Base-by-base conservation (phyloP, 2,329 filamentous ascomycete species). In the Penicillium olsonii region DNA sequence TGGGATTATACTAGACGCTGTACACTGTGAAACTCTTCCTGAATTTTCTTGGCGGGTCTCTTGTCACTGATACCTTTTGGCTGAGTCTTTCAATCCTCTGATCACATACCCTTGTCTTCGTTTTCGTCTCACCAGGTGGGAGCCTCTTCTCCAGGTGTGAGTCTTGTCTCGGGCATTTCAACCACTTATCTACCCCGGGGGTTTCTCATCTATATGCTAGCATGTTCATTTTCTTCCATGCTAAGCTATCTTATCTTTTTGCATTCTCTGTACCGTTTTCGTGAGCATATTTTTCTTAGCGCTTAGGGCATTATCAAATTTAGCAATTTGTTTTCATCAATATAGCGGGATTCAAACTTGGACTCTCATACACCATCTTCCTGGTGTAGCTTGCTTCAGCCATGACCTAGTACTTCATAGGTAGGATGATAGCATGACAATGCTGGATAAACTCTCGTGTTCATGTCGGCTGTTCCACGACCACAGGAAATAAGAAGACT, bases 1-100 rank as follows among this genome's bases (percentile, higher is more conserved):
- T 66, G 38, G 50, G 59, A 19, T 49, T 65, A 39, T 60, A 57
- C 48, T 67, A 54, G 49, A 22, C 6, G 14, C 14, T 35, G 22
- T 48, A 27, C 29, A 52, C 45, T 14, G 33, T 49, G 31, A 35
- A 17, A 35, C 38, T 17, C 35, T n/a, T 37, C 37, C 31, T 8
- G 12, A 17, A 15, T 31, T 19, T 18, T 19, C 42, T 12, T 44
- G 19, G 20, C 10, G 20, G 45, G 20, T 34, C 35, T 27, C n/a
- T 20, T 26, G 26, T 34, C 18, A 35, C 42, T 37, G 47, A 24
- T 50, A 33, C 42, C 42, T 50, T 51, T 46, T 50, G 34, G 43
- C 20, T 15, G 17, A 44, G 34, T 31, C 8, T 47, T 51, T 47
- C 48, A 46, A 40, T 42, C 26, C 40, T 58, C 26, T 52, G 53